Evolutionary conservation across 345 rosid species (phyloP).

Genomic region (Hibiscus syriacus): DNA sequence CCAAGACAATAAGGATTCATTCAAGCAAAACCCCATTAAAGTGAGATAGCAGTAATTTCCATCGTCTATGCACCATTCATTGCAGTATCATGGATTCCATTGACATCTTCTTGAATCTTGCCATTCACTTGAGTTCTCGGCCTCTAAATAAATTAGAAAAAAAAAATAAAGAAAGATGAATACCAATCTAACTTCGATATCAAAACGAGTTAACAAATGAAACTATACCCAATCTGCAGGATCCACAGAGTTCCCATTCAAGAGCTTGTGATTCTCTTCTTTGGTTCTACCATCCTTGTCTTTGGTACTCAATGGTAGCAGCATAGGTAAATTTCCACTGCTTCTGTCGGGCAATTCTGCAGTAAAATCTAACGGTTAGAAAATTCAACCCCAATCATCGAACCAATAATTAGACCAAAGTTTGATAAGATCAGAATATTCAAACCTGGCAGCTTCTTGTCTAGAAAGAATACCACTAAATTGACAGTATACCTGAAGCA

Average conservation of each 20-base stretch:
- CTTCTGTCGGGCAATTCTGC: too few species aligned
- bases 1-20: too few species aligned
- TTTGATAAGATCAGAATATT: neutral
- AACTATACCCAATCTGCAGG: slow-evolving; percentile 80
- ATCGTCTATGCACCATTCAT: neutral
- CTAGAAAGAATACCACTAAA: slow-evolving; percentile 81
- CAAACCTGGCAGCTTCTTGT: slow-evolving; percentile 92
- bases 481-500: slow-evolving; percentile 91
- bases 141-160: neutral
- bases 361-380: slow-evolving; percentile 16
- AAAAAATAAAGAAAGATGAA: neutral
- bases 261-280: too few species aligned
- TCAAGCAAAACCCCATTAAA: neutral
- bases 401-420: neutral
- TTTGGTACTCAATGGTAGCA: too few species aligned
- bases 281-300: too few species aligned
- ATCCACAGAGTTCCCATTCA: too few species aligned
- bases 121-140: slow-evolving; percentile 45
- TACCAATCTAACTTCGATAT: neutral
- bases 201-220: neutral
- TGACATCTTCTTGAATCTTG: slow-evolving; percentile 30
- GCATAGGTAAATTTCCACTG: too few species aligned
- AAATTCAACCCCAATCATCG: neutral
- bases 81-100: neutral
- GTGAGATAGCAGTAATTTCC: too few species aligned